Evolutionary conservation across 225 moss, liverwort and hornwort species (phyloP).

Genomic region (Ulota crispa): DNA sequence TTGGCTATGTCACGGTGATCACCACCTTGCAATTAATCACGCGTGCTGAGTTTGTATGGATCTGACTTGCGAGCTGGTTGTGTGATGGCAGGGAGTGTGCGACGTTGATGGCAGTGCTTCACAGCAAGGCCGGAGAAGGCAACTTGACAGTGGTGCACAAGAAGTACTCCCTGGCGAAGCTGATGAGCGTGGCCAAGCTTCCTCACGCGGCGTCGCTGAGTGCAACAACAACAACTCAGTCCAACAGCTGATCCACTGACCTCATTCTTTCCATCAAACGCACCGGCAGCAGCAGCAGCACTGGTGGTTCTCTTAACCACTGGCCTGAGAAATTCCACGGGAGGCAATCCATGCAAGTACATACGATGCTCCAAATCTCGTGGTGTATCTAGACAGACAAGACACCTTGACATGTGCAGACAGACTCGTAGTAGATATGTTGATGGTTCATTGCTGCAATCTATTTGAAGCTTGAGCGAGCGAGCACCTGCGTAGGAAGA

Average conservation of each 20-base stretch:
- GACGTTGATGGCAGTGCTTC: constrained; percentile 58
- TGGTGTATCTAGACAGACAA: constrained; percentile 31
- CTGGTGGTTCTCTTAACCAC: constrained; percentile 29
- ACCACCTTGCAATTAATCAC: too few species aligned
- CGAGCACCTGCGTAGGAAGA: not conserved
- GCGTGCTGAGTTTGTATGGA: too few species aligned
- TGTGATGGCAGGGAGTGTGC: constrained; percentile 63
- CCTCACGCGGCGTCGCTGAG: constrained; percentile 39
- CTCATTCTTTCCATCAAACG: not conserved
- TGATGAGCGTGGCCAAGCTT: constrained; percentile 64
- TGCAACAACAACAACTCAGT: not conserved
- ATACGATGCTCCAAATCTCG: constrained; percentile 45
- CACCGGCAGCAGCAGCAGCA: constrained; percentile 18
- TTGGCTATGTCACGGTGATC: too few species aligned
- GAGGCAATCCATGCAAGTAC: not conserved
- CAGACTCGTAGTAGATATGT: constrained; percentile 1
- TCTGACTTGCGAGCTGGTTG: not conserved
- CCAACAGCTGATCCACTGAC: constrained; percentile 18
- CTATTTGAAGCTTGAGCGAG: not conserved
- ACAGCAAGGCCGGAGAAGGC: constrained; percentile 59
- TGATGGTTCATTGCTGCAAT: not conserved
- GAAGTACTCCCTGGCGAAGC: constrained; percentile 76
- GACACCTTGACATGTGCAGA: constrained; percentile 10
- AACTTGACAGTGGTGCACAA: constrained; percentile 89
- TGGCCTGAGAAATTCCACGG: not conserved